phyloP scores from a whole-genome alignment of 441 rosid genomes.

The Pelargonium myrrhifolium region DNA sequence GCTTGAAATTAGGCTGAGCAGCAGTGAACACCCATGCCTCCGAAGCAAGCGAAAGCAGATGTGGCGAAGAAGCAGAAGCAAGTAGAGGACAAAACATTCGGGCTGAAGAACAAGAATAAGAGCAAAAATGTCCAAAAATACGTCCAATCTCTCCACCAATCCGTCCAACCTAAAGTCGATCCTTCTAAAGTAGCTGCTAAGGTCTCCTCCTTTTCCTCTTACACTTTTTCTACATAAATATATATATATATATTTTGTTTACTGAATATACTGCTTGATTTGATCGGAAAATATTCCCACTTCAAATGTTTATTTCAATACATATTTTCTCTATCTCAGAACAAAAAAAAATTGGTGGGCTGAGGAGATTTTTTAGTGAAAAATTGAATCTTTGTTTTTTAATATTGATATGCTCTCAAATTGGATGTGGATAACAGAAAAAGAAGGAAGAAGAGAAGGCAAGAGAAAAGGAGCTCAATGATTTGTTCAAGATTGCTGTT shows the following conservation, averaged over 20 bases:
- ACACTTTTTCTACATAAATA: not conserved
- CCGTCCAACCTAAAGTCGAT: conserved; percentile 76
- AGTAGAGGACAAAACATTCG: conserved; percentile 93
- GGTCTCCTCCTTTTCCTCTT: conserved; percentile 28
- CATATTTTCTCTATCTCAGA: not conserved
- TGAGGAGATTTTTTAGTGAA: not conserved
- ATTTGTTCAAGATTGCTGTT: conserved; percentile 80
- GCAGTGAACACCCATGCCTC: conserved; percentile 46
- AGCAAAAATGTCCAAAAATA: conserved; percentile 93
- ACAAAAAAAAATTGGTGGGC: not conserved
- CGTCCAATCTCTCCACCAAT: conserved; percentile 75
- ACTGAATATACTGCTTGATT: not conserved
- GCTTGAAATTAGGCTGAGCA: not conserved
- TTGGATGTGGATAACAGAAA: conserved; percentile 40
- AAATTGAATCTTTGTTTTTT: not conserved
- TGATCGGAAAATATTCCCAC: not conserved
- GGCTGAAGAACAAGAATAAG: conserved; percentile 89
- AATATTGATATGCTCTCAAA: not conserved
- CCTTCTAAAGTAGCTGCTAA: conserved; percentile 51
- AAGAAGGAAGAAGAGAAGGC: conserved; percentile 92
- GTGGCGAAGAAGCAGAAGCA: conserved; percentile 88
- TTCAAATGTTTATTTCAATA: not conserved
- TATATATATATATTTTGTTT: not conserved
- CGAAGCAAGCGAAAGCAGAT: conserved; percentile 77
- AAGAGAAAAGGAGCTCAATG: conserved; percentile 80